Evolutionary conservation across 441 rosid genomes (phyloP).

Genomic region (Dalechampia spathulata): DNA sequence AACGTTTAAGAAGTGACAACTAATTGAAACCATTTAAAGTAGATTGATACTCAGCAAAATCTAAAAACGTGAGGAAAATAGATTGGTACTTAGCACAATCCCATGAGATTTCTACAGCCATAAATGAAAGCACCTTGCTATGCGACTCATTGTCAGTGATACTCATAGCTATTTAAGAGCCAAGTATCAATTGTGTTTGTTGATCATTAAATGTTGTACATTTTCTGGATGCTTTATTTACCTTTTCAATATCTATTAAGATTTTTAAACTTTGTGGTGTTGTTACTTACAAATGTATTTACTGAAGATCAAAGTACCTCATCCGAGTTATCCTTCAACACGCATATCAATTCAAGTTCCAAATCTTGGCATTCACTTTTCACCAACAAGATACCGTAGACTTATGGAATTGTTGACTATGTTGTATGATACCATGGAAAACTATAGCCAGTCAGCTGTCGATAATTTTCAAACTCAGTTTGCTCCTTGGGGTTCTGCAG

Average conservation of each 20-base stretch:
- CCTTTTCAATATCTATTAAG: background rate
- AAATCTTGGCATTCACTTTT: constrained; percentile 91
- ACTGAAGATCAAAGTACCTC: constrained; percentile 79
- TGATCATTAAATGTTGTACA: no score
- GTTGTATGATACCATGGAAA: constrained; percentile 47
- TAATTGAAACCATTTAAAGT: no score
- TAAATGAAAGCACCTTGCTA: background rate
- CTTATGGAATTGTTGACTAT: constrained; percentile 71
- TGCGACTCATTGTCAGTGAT: no score
- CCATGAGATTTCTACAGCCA: no score
- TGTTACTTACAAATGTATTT: constrained; percentile 18
- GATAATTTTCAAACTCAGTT: constrained; percentile 56
- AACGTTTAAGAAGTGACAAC: no score
- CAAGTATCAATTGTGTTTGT: background rate
- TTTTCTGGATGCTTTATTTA: background rate
- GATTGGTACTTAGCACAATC: no score
- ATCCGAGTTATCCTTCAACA: constrained; percentile 85
- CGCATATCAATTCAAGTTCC: constrained; percentile 96
- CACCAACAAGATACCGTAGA: constrained; percentile 76
- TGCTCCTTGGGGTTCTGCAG: constrained; percentile 66
- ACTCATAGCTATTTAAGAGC: background rate
- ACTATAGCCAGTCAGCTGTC: constrained; percentile 57
- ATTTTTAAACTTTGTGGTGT: constrained; percentile 4
- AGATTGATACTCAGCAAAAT: no score
- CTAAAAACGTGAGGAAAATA: no score